Percentiles rank a stretch among this genome's conserved stretches.
Evolutionary conservation across 192 early-diverging fungal genomes (phyloP).

Genomic region (Entrophospora sp.): DNA sequence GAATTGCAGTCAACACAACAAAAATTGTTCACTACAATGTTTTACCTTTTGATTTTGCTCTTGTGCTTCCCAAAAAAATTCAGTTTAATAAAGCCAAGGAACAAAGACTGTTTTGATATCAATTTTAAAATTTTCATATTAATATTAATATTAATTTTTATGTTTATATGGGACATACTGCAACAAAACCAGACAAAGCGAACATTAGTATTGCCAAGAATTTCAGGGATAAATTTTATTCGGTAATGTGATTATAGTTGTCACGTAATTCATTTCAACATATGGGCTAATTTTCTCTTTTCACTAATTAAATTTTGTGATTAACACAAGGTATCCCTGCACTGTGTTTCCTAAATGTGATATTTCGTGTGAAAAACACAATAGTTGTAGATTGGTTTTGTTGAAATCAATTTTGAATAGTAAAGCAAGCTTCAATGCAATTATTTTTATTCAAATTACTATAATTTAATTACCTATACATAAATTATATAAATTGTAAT

Average conservation of each 20-base stretch:
- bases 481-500: background rate
- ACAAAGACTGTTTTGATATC: too few relatives aligned
- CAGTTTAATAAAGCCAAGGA: too few relatives aligned
- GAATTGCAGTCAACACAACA: too few relatives aligned
- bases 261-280: constrained; percentile 1
- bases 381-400: background rate
- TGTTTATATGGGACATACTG: too few relatives aligned
- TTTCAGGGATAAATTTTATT: background rate
- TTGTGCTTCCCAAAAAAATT: too few relatives aligned
- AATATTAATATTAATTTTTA: too few relatives aligned
- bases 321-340: background rate
- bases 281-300: background rate
- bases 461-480: background rate
- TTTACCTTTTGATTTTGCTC: too few relatives aligned
- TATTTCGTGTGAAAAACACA: background rate
- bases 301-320: background rate
- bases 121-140: too few relatives aligned
- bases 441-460: background rate
- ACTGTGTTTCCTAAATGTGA: background rate
- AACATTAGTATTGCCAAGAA: too few relatives aligned
- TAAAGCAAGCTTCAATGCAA: background rate
- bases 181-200: too few relatives aligned
- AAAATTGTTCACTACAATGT: too few relatives aligned
- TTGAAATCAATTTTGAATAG: background rate
- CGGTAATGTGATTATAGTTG: background rate